Evolutionary conservation across 2,329 filamentous ascomycete genomes (phyloP), one percentile per base, ranked within the genome.

Genomic region (Penicillium brevicompactum): DNA sequence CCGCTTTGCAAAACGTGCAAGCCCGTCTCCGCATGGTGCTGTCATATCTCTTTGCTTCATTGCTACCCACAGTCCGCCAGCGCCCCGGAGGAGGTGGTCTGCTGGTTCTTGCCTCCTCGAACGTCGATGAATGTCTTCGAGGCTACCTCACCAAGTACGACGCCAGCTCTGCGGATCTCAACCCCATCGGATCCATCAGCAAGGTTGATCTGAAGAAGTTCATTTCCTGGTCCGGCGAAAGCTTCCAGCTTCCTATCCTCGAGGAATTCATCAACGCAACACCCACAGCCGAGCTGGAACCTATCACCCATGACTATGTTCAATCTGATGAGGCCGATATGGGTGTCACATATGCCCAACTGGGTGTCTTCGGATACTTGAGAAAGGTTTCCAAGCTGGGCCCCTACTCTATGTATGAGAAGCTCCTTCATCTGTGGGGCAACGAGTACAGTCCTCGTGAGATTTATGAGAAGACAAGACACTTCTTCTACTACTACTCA

Each of bases 131-230:
- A 51, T 46, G 52, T 41, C 34, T 50, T 22, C 51, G 75, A 46
- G 78, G 80, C 18, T 86, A 90, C 69, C 76, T 88, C 21, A 90
- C 87, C n/a, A 90, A 90, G 72, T 90, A 90, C 66, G 87, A 90
- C 62, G 78, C 76, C 51, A 78, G 73, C 6, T 81, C 77, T 7
- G 82, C 78, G 1, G 82, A 85, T 60, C 73, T 69, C 31, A 74
- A 72, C 56, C 73, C 69, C 7, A 75, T 76, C 54, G 75, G 79
- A 22, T 73, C 73, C 10, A 83, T 86, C 53, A 80, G 77, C 54
- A 91, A 91, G 70, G 84, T 79, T 2, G 89, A 92, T 63, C 76
- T 91, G 1, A 90, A 89, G 70, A 74, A 81, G 9, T 91, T 92
- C 74, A 88, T 91, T 56, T 76, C 74, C n/a, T 91, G 84, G 80